Base-by-base conservation (phyloP, 306 rosid genomes). In the Cucurbita ficifolia region DNA sequence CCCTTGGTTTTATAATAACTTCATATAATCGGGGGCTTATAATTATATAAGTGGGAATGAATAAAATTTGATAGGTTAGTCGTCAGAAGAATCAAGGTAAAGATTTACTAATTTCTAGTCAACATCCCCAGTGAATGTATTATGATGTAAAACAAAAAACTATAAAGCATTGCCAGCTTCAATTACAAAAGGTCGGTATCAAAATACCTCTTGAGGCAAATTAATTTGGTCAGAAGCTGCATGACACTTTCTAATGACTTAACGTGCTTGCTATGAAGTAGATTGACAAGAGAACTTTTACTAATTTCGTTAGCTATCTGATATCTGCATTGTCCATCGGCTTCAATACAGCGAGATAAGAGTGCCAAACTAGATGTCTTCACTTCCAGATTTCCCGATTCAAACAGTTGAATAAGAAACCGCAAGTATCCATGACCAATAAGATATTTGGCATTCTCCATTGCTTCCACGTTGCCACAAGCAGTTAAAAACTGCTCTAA, bases 361-460 rank as follows among this genome's bases (percentile, higher is more conserved):
- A 92, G 85, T 39, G 76, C 75, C 7, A 76, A 57, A 14, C 84
- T 82, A 18, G 70, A 79, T 17, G 90, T 80, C 74, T 86, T 89
- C 76, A 82, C 92, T 73, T 89, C 87, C 58, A 83, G 17, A 48
- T 81, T 81, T 76, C 94, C 97, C 2, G 59, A 61, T 83, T 86
- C 86, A 70, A 86, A 82, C 70, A 85, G 75, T 70, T 78, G 82
- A 40, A 85, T 85, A 72, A 89, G 86, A 83, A 84, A 86, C 53
- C 82, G 74, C 79, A 86, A 72, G 76, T 81, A 80, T 51, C 92
- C 97, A 22, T 75, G 58, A 42, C 88, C 79, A 24, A 81, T 69
- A 64, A 92, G 84, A 67, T 80, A 79, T 70, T 79, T 87, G 76
- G 84, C 88, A 86, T 85, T 83, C 60, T 54, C 77, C 68, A 74